Base-by-base conservation (phyloP, 805 yeast genomes). In the Kluyveromyces nonfermentans region DNA sequence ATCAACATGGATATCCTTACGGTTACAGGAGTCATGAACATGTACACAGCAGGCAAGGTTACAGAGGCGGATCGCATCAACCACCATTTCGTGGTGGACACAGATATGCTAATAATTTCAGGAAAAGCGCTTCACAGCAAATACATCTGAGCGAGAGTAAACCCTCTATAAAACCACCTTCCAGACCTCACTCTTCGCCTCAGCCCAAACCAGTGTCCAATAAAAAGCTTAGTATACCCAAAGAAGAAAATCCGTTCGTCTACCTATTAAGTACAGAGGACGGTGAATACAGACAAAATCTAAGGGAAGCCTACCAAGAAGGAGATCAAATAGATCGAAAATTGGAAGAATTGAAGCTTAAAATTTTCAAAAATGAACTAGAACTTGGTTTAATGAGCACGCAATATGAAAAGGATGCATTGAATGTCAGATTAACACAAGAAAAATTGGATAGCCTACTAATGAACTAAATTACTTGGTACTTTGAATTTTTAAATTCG, bases 341-440 rank as follows among this genome's bases (percentile, higher is more conserved):
- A 18, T 36, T 64, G 15, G 50, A 53, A 33, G 55, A 54, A 4
- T 46, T 51, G 19, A 50, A 57, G 15, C 33, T 54, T 7, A 50
- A 47, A 37, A 40, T 50, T 12, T 38, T 55, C 8, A 49, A 50
- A 33, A 49, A 50, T 6, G 62, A 58, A 33, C 46, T 55, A 20
- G 68, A 63, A 32, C 47, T 56, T 20, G 59, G 54, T 4, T 43
- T 54, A 2, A 31, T 63, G 34, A 55, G 56, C 22, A 56, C 56
- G 1, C 60, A 57, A 33, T 52, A 54, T 10, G 57, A 53, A 15
- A 60, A 59, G 42, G 67, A 65, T 41, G 50, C 58, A 7, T 37
- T 66, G 34, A 65, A 62, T 40, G 65, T 63, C 1, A 59, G 57
- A 14, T 42, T 56, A 14, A 63, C 71, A 1, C 67, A 63, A 42